Evolutionary conservation across 1,284 basidiomycete genomes (phyloP), one percentile per base, ranked within the genome.

Genomic region (Thelephora terrestris): DNA sequence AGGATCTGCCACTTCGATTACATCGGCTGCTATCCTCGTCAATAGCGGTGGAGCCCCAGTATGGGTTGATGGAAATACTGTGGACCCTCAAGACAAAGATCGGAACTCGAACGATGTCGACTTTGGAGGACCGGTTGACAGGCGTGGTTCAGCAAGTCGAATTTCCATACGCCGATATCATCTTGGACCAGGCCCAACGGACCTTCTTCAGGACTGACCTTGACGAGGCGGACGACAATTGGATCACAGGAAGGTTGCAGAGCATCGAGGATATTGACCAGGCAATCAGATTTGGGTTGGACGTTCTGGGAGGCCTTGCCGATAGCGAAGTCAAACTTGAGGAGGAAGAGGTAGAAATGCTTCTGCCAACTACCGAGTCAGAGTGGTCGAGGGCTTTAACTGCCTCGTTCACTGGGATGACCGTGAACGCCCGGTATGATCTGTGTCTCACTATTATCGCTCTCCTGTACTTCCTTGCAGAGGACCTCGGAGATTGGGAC

Each of bases 121-220:
- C 65, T 32, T 57, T 86, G 53, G 85, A 89, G 59, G 70, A 61
- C 45, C 69, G 74, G 43, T 62, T 85, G 18, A 62, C 75, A 29
- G 79, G 82, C 52, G 72, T 85, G 50, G 63, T 83, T 44, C 84
- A 87, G 60, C 85, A 89, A 59, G 77, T 78, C 27, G 78, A 80
- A 0, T 87, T 85, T 61, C 75, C 82, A 3, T 79, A 84, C 52
- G 72, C 76, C 10, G 85, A 89, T 53, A 79, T 88, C 47, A 63
- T 88, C n/a, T 71, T 74, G 48, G 81, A 87, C 57, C 76, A 80
- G 57, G 75, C 76, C 4, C 66, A 66, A 40, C 71, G 71, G 40
- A 62, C 72, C 39, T 67, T 73, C 37, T 73, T 84, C 53, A 67
- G 65, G 52, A 73, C 77, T 47, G 66, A 63, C 21, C 59, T 86